Evolutionary conservation across 2,329 filamentous ascomycete genomes (phyloP), one percentile per base, ranked within the genome.

Genomic region (Alternaria rosae): DNA sequence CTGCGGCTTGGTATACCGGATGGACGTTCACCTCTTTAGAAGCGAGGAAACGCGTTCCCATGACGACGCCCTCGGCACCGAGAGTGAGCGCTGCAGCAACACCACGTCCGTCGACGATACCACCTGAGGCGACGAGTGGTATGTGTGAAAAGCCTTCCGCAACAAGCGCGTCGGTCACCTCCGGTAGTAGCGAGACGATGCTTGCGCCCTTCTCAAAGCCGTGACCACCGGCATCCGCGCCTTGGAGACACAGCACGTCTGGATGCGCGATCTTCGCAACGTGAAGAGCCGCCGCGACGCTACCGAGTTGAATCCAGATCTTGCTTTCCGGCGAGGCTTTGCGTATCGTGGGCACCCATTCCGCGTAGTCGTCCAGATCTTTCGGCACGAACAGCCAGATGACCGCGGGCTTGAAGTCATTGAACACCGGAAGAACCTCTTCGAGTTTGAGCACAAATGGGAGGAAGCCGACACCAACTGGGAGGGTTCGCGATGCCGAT

Each of bases 371-470:
- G 20, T 80, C 72, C 23, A 78, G 30, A 23, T 82, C 74, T 6
- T 81, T 78, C 2, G 88, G 87, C 2, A 88, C 90, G 70, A 91
- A 91, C 6, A 92, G 81, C 89, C 89, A 92, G 1, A 90, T 80
- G 0, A 88, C 88, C 0, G 83, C 84, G 1, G 89, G 88, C 2
- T 79, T 80, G 72, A 87, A 85, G 61, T 82, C 80, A 35, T 72
- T 71, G 6, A 92, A 76, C 7, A 90, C 67, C 1, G 85, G 84
- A 2, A 87, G 70, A 0, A 81, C 81, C 7, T 81, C 76, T 47
- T 85, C 80, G 54, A 86, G 66, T 6, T 79, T 73, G 6, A 76
- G 71, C 3, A 77, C 69, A 74, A 81, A 87, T 11, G 86, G 84
- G 51, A 91, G 80, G 75, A 92, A 87, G 42, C 88, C 89, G 2